Base-by-base conservation (phyloP, 2,329 filamentous ascomycete species). In the Sporothrix pseudoabietina region DNA sequence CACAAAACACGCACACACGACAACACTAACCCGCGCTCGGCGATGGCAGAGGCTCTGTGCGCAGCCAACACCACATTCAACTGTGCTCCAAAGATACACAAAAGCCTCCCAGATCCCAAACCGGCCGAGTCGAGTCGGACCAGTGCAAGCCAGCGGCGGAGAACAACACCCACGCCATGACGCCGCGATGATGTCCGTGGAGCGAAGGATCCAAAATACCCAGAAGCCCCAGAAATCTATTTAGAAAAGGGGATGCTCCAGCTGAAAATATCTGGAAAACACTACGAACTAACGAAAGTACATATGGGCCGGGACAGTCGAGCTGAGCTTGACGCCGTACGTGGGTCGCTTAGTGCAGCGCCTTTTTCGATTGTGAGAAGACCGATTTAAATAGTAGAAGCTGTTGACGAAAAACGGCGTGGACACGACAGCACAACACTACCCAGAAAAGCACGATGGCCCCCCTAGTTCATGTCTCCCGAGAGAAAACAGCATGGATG, bases 41-140 rank as follows among this genome's bases (percentile, higher is more conserved):
- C 57, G 57, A 63, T 63, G 57, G 57, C 57, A 63, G 57, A 63
- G 57, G 57, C 57, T 63, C 57, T 39, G 57, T 63, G 57, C 57
- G 57, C 35, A 63, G 35, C 7, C 14, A 39, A 41, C 30, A 4
- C 32, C 16, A 63, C 19, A 7, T 39, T 35, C 4, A 39, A 41
- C 52, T 8, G 7, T n/a, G 26, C 7, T 22, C 10, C 6, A 10
- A 22, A 54, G 52, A 61, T 4, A 39, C 16, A 22, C 7, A 35
- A n/a, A 8, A 30, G 30, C 10, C 35, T 35, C 35, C 35, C 35
- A 35, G 8, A 35, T 35, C 35, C 16, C 30, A 35, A 61, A 19
- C 57, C 57, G 57, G 57, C 57, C 57, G 57, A 35, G 57, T 39
- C 32, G 19, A 57, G 55, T 14, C 12, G 55, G 54, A 57, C 55